Percentiles rank a stretch among this genome's conserved stretches.
Evolutionary conservation across 1,139 yeast genomes (phyloP).

Genomic region (Hyphopichia pseudoburtonii): DNA sequence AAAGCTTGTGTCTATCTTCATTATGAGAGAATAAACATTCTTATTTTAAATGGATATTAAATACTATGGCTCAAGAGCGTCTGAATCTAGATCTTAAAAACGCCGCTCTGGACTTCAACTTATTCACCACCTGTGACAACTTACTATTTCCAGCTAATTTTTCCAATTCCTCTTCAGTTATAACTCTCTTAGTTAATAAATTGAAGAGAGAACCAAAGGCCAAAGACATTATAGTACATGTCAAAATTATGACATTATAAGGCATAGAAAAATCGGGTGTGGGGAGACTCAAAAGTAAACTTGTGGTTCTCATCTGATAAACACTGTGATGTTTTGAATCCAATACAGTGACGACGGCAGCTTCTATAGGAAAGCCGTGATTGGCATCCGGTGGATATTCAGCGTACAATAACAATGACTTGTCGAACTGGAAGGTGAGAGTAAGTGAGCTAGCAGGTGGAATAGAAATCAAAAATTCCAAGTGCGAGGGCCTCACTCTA

Average conservation of each 20-base stretch:
- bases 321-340: constrained; percentile 20
- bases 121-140: constrained; percentile 17
- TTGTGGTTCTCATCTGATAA: constrained; percentile 79
- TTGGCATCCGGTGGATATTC: constrained; percentile 99
- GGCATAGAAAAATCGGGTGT: constrained; percentile 99
- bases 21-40: background rate
- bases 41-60: too few relatives aligned
- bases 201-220: constrained; percentile 88
- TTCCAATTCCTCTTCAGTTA: constrained; percentile 78
- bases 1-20: background rate
- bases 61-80: background rate
- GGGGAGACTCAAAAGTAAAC: constrained; percentile 80
- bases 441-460: constrained; percentile 68
- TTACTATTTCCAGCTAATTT: constrained; percentile 24
- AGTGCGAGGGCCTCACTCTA: constrained; percentile 77
- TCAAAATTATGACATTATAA: constrained; percentile 90
- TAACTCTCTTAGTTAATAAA: constrained; percentile 68
- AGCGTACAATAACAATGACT: constrained; percentile 76
- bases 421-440: constrained; percentile 79
- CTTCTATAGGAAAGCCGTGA: constrained; percentile 94
- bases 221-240: constrained; percentile 91
- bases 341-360: constrained; percentile 71
- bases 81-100: constrained; percentile 1
- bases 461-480: constrained; percentile 63
- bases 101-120: constrained; percentile 13